Evolutionary conservation across 768 basidiomycete species (phyloP).

Genomic region (Tylopilus sp.): DNA sequence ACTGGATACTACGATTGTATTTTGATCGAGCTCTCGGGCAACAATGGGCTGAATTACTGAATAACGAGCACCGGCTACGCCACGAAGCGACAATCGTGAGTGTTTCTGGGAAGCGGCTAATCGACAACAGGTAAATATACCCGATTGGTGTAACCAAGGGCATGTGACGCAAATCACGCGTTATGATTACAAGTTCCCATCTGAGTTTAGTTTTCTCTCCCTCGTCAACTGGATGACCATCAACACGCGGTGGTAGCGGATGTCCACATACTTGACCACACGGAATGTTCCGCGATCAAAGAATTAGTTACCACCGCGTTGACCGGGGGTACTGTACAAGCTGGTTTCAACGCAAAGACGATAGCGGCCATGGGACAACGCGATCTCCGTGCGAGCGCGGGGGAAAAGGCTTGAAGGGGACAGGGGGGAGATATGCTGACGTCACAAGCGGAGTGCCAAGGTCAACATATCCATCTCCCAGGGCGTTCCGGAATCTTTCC

Average conservation of each 20-base stretch:
- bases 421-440: too few species aligned
- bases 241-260: background rate
- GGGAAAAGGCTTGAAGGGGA: background rate
- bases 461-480: too few species aligned
- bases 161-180: background rate
- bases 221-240: background rate
- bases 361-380: background rate
- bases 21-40: background rate
- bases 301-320: too few species aligned
- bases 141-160: background rate
- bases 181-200: background rate
- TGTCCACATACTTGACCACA: background rate
- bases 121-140: background rate
- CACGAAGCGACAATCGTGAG: too few species aligned
- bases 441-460: background rate
- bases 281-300: background rate
- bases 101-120: background rate
- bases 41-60: background rate
- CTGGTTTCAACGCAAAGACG: background rate
- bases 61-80: background rate
- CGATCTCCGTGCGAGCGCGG: constrained; percentile 3
- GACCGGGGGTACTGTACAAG: too few species aligned
- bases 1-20: background rate
- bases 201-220: background rate
- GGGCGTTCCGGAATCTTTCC: constrained; percentile 5